A percentile compares a stretch with the other conserved stretches of the same genome.
These are phyloP conservation scores for Alternaria arbusti DNA, from an alignment of 2,329 filamentous ascomycete genomes.

Conservation along the genomic window DNA sequence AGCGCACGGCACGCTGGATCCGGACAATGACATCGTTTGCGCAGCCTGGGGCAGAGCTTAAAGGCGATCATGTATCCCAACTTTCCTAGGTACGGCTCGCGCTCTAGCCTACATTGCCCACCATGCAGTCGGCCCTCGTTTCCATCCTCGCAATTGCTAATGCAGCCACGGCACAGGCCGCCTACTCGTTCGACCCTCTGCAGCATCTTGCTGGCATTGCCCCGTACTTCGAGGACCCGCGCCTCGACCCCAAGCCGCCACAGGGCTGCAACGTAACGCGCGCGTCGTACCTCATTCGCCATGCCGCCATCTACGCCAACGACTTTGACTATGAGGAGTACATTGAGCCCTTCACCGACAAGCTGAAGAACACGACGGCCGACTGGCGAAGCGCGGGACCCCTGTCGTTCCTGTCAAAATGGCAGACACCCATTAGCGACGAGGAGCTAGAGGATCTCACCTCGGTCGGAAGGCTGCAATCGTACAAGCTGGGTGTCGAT, in stretches of 20 bases:
- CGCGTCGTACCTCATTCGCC: constrained; percentile 58
- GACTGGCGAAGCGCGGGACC: constrained; percentile 64
- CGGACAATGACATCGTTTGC: constrained; percentile 12
- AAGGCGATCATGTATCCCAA: not conserved
- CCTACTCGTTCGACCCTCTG: constrained; percentile 56
- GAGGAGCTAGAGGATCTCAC: constrained; percentile 67
- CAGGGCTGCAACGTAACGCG: constrained; percentile 60
- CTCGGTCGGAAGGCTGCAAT: constrained; percentile 66
- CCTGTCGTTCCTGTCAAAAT: constrained; percentile 63
- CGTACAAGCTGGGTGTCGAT: constrained; percentile 64
- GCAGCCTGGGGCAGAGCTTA: constrained; percentile 3
- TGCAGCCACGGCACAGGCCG: constrained; percentile 25
- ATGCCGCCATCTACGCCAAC: constrained; percentile 60
- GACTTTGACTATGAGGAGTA: constrained; percentile 61
- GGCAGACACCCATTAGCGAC: constrained; percentile 63
- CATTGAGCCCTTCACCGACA: constrained; percentile 60
- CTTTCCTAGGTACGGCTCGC: constrained; percentile 14
- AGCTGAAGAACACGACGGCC: constrained; percentile 64
- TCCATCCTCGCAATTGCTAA: constrained; percentile 36
- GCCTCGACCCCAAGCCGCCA: constrained; percentile 55
- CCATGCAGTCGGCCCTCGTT: constrained; percentile 26
- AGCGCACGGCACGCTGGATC: not conserved
- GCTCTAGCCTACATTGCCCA: constrained; percentile 6
- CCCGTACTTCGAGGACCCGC: constrained; percentile 59
- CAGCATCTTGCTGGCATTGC: constrained; percentile 59